Conservation (phyloP, 163 green algal genomes). For the Chloromonas sp. region DNA sequence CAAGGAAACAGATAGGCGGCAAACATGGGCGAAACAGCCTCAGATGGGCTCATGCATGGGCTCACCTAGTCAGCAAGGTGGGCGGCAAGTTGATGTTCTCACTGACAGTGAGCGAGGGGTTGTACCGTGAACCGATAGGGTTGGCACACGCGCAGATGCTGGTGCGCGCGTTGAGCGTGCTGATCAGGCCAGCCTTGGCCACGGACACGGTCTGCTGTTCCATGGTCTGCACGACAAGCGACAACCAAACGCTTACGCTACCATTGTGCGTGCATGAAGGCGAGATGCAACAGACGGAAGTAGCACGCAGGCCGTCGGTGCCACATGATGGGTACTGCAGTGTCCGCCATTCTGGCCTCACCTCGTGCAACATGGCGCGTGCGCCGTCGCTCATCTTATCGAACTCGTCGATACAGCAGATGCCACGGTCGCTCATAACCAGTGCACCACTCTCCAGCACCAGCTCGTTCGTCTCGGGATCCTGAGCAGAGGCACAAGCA, state of each 20-base stretch:
- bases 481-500: conserved; percentile 29
- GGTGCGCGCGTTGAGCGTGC: conserved; percentile 94
- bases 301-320: too few species aligned
- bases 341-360: conserved; percentile 16
- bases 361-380: conserved; percentile 88
- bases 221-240: conserved; percentile 53
- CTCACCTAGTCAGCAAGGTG: conserved; percentile 80
- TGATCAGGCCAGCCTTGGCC: conserved; percentile 97
- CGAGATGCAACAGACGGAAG: too few species aligned
- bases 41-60: background rate
- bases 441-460: conserved; percentile 96
- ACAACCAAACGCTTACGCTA: too few species aligned
- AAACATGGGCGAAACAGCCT: too few species aligned
- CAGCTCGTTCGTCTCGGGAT: conserved; percentile 94
- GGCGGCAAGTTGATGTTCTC: conserved; percentile 98
- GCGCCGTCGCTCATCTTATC: conserved; percentile 98
- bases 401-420: conserved; percentile 99
- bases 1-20: too few species aligned
- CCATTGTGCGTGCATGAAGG: too few species aligned
- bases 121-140: conserved; percentile 82
- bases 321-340: too few species aligned
- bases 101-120: conserved; percentile 80
- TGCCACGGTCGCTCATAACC: conserved; percentile 87
- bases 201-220: conserved; percentile 97
- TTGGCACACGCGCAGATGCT: conserved; percentile 94